These are phyloP conservation scores for Candida sanyaensis DNA, from an alignment of 1,139 yeast species.

Conservation along the genomic window DNA sequence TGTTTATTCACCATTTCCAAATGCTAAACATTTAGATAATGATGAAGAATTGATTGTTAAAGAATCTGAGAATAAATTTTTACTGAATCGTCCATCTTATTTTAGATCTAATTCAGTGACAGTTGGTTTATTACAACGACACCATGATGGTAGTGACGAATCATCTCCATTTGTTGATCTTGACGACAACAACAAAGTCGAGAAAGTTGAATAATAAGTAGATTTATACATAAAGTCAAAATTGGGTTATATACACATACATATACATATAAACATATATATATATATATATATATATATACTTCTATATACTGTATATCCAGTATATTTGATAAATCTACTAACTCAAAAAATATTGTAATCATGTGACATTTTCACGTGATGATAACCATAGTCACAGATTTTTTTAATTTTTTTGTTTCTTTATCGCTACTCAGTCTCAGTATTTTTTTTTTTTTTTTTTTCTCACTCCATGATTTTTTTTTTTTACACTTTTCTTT, in stretches of 20 bases:
- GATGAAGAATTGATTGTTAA: slow-evolving; percentile 31
- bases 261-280: too few relatives aligned
- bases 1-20: slow-evolving; percentile 37
- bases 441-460: background rate
- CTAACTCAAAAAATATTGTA: background rate
- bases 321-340: too few relatives aligned
- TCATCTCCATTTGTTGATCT: background rate
- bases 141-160: background rate
- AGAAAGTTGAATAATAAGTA: background rate
- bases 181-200: background rate
- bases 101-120: slow-evolving; percentile 46
- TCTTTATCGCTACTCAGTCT: background rate
- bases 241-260: too few relatives aligned
- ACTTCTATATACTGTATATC: too few relatives aligned
- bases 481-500: background rate
- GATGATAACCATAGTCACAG: background rate
- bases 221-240: background rate
- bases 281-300: too few relatives aligned
- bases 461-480: background rate
- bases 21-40: slow-evolving; percentile 40
- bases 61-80: slow-evolving; percentile 21
- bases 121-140: slow-evolving; percentile 37
- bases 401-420: background rate
- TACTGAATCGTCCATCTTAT: slow-evolving; percentile 27
- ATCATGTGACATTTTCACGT: background rate